Percentiles rank a stretch among this genome's conserved stretches.
Evolutionary conservation across 495 filamentous ascomycete genomes (phyloP).

Genomic region (Aspergillus biplanus): DNA sequence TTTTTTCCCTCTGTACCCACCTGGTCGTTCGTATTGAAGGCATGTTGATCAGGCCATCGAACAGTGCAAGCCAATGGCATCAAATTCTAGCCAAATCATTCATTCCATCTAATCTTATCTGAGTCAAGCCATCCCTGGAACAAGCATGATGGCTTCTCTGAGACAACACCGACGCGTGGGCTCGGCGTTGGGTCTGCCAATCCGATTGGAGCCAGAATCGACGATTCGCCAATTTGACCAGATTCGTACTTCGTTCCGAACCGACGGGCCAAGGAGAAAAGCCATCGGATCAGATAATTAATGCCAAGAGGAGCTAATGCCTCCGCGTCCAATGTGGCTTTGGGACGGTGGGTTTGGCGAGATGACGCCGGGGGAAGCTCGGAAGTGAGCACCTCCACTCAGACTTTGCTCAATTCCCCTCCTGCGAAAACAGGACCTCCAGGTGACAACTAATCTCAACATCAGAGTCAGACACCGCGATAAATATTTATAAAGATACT

Average conservation of each 20-base stretch:
- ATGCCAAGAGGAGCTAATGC: conserved; percentile 28
- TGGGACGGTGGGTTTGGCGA: conserved; percentile 13
- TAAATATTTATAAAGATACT: neutral
- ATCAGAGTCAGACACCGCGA: neutral
- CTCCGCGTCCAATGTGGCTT: conserved; percentile 14
- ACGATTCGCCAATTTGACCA: neutral
- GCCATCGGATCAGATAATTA: conserved; percentile 29
- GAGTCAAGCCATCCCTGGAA: conserved; percentile 1
- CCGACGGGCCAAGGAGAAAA: neutral
- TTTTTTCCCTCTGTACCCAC: neutral
- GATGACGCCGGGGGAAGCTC: neutral
- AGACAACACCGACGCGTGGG: neutral
- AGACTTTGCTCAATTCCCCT: conserved; percentile 60
- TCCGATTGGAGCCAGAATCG: conserved; percentile 1
- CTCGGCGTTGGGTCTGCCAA: neutral
- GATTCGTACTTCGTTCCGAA: neutral
- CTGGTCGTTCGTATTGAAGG: neutral
- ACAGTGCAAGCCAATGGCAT: neutral
- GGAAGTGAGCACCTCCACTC: neutral
- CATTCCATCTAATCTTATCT: conserved; percentile 20
- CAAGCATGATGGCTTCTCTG: neutral
- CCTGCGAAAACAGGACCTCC: conserved; percentile 32
- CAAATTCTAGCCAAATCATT: neutral
- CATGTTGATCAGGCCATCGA: neutral
- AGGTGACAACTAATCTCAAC: neutral